Evolutionary conservation across 2,329 filamentous ascomycete species (phyloP).

Genomic region (Biscogniauxia mediterranea): DNA sequence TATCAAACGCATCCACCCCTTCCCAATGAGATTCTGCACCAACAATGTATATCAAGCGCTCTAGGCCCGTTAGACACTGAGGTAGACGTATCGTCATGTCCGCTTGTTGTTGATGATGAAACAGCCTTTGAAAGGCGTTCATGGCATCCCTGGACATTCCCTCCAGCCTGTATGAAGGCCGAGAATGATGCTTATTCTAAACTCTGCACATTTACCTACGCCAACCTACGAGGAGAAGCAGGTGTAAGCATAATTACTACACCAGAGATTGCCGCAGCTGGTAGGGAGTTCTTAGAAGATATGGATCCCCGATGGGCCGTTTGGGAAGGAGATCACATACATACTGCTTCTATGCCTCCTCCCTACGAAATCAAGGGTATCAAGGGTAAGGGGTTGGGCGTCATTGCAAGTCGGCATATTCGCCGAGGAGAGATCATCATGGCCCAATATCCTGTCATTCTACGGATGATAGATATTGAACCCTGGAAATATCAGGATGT

Average conservation of each 20-base stretch:
- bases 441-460: conserved; percentile 29
- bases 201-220: conserved; percentile 18
- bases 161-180: conserved; percentile 14
- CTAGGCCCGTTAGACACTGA: conserved; percentile 10
- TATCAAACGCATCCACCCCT: too few species aligned
- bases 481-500: conserved; percentile 21
- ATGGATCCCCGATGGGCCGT: conserved; percentile 16
- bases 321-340: conserved; percentile 11
- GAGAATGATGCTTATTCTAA: conserved; percentile 9
- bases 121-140: conserved; percentile 9
- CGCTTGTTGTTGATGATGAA: conserved; percentile 18
- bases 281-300: conserved; percentile 22
- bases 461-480: conserved; percentile 26
- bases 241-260: conserved; percentile 19
- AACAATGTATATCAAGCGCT: too few species aligned
- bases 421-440: conserved; percentile 32
- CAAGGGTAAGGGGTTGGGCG: conserved; percentile 32
- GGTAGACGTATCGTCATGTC: conserved; percentile 2
- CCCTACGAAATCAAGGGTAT: conserved; percentile 29
- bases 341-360: conserved; percentile 10
- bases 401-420: conserved; percentile 32
- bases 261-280: conserved; percentile 16
- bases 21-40: too few species aligned
- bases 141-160: conserved; percentile 20
- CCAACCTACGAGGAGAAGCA: conserved; percentile 13